These are phyloP conservation scores for Albifimbria verrucaria DNA, from an alignment of 2,329 filamentous ascomycete species.

Conservation along the genomic window DNA sequence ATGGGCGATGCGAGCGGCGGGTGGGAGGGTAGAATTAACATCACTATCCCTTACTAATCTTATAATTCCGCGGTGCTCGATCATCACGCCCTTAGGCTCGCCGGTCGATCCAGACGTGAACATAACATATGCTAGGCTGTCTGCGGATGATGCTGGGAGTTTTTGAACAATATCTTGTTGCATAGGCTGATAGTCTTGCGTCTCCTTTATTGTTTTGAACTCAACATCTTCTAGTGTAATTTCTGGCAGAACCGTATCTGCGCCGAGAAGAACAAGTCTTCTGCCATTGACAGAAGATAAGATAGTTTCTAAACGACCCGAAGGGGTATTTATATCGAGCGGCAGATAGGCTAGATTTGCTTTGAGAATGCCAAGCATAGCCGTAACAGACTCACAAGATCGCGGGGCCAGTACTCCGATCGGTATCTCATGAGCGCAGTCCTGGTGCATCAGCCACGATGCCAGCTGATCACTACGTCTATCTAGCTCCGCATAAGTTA, in stretches of 20 bases:
- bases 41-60: slow-evolving; percentile 1
- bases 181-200: not conserved
- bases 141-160: not conserved
- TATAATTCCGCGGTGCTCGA: slow-evolving; percentile 6
- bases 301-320: slow-evolving; percentile 7
- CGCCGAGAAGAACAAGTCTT: slow-evolving; percentile 1
- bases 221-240: not conserved
- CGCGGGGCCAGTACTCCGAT: slow-evolving; percentile 9
- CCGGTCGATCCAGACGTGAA: slow-evolving; percentile 7
- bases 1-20: slow-evolving; percentile 1
- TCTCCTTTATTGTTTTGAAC: not conserved
- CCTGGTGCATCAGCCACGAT: not conserved
- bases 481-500: slow-evolving; percentile 9
- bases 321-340: too few relatives aligned
- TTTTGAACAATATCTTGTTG: not conserved
- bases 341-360: too few relatives aligned
- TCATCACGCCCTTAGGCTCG: slow-evolving; percentile 12
- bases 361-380: slow-evolving; percentile 12
- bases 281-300: slow-evolving; percentile 6
- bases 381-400: slow-evolving; percentile 9
- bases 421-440: slow-evolving; percentile 4
- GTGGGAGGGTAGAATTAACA: not conserved
- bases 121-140: slow-evolving; percentile 3
- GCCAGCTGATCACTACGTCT: slow-evolving; percentile 3
- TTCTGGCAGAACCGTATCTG: not conserved